Conservation (phyloP, 2,329 filamentous ascomycete species). For the Phyllosticta paracitricarpa region DNA sequence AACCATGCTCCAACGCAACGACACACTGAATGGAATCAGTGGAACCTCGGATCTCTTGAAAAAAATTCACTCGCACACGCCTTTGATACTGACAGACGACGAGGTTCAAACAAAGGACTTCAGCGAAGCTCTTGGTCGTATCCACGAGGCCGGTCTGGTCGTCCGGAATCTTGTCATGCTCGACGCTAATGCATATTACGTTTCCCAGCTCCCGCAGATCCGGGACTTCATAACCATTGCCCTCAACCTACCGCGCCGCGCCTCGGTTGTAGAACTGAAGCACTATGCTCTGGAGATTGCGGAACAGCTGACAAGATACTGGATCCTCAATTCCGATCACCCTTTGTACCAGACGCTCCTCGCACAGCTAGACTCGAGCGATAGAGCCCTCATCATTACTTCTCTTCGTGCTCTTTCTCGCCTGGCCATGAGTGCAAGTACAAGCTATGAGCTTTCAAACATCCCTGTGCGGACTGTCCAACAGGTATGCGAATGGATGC, state of each 20-base stretch:
- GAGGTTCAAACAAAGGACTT: constrained; percentile 62
- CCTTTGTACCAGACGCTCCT: constrained; percentile 71
- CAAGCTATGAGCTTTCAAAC: constrained; percentile 54
- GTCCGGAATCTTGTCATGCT: constrained; percentile 95
- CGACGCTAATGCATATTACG: constrained; percentile 74
- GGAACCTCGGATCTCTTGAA: constrained; percentile 65
- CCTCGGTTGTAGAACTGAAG: constrained; percentile 71
- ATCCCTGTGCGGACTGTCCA: constrained; percentile 58
- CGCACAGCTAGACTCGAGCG: constrained; percentile 42
- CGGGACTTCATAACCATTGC: constrained; percentile 77
- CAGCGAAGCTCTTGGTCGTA: constrained; percentile 59
- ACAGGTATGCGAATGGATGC: constrained; percentile 60
- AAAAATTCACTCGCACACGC: constrained; percentile 53
- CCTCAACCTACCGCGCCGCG: constrained; percentile 63
- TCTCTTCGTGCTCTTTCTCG: constrained; percentile 72
- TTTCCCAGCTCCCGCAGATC: constrained; percentile 63
- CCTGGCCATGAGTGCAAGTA: constrained; percentile 68
- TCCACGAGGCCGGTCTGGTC: constrained; percentile 80
- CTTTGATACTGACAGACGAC: constrained; percentile 54
- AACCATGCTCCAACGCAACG: constrained; percentile 34
- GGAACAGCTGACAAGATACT: constrained; percentile 78
- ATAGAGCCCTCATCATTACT: constrained; percentile 74
- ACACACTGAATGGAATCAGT: constrained; percentile 53
- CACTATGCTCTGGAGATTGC: constrained; percentile 87
- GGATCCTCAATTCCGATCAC: constrained; percentile 61